Conservation (phyloP, 129 eudicot genomes). For the Solidago caesia region DNA sequence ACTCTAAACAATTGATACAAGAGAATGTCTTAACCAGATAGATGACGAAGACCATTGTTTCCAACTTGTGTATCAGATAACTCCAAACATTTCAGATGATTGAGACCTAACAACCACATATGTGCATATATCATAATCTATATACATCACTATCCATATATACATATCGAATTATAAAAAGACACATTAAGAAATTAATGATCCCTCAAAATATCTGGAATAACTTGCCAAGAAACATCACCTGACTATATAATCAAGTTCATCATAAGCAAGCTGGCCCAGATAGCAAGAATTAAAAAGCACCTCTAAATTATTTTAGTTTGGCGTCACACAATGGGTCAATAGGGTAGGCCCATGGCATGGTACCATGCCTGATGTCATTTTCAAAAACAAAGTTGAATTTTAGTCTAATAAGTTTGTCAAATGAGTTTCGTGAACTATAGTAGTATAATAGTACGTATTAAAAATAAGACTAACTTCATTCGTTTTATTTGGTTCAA, state of each 20-base stretch:
- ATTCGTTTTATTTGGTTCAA: background rate
- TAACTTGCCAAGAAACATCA: conserved; percentile 53
- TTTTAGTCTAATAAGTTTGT: too few relatives aligned
- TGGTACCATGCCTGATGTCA: too few relatives aligned
- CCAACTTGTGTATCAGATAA: conserved; percentile 85
- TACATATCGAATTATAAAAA: background rate
- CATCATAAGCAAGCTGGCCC: too few relatives aligned
- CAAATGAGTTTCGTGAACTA: too few relatives aligned
- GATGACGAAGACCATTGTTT: conserved; percentile 58
- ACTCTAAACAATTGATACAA: background rate
- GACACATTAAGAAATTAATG: background rate
- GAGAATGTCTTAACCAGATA: conserved; percentile 47
- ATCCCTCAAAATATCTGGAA: background rate
- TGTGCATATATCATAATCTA: background rate
- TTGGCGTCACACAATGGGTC: too few relatives aligned
- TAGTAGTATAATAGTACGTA: too few relatives aligned
- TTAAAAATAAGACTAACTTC: background rate
- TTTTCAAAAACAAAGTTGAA: too few relatives aligned
- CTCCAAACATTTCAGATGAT: conserved; percentile 51
- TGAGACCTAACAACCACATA: conserved; percentile 18
- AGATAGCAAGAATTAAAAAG: too few relatives aligned
- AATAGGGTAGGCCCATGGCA: too few relatives aligned
- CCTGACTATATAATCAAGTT: too few relatives aligned
- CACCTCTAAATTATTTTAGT: too few relatives aligned
- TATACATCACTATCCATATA: background rate